phyloP scores from a whole-genome alignment of 306 rosid species.

The Casuarina equisetifolia region DNA sequence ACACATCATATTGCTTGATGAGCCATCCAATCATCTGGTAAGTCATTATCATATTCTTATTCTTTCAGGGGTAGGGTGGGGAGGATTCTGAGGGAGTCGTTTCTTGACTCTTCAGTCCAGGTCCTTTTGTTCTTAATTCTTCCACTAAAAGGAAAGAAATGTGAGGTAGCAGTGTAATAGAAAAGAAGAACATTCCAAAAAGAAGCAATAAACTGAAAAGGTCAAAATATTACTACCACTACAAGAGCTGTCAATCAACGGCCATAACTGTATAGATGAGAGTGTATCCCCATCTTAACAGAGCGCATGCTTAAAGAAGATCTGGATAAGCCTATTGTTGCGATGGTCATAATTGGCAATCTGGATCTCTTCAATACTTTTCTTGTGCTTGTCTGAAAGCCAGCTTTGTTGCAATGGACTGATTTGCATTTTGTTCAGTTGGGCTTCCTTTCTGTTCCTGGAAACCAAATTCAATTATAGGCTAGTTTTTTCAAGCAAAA shows the following conservation, averaged over 20 bases:
- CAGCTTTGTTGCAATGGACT: background rate
- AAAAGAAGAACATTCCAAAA: no score
- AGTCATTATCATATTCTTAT: slow-evolving; percentile 24
- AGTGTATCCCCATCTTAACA: background rate
- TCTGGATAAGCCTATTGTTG: background rate
- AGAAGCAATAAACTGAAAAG: no score
- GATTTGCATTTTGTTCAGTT: background rate
- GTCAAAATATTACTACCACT: no score
- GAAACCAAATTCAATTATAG: background rate
- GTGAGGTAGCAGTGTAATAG: no score
- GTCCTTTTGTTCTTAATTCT: no score
- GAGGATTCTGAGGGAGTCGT: background rate
- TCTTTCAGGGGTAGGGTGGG: background rate
- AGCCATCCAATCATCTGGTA: slow-evolving; percentile 99
- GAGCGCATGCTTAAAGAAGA: background rate
- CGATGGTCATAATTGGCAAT: background rate
- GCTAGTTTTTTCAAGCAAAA: background rate
- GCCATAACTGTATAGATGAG: background rate
- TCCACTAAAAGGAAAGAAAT: no score
- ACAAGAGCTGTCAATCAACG: no score
- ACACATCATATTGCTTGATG: slow-evolving; percentile 94
- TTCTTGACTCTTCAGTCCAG: background rate
- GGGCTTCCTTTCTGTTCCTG: background rate
- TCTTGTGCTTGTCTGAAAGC: background rate
- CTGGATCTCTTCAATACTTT: background rate